Evolutionary conservation across 345 rosid genomes (phyloP), one percentile per base, ranked within the genome.

Genomic region (Gossypium anomalum): DNA sequence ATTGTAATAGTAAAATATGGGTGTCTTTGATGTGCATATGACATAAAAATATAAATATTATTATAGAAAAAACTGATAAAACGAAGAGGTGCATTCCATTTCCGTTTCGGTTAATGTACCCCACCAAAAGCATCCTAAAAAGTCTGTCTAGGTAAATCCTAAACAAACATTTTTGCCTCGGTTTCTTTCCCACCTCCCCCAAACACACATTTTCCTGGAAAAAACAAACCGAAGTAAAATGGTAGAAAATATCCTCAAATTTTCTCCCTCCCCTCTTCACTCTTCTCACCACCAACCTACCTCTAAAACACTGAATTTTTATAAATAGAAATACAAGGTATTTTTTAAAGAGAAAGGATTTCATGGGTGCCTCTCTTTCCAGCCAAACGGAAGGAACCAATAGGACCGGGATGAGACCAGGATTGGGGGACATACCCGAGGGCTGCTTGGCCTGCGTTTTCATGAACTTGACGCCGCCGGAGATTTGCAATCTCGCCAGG

Each of bases 401-500:
- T 78, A 90, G 85, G 60, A 84, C 74, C 52, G 81, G 78, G 27
- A 52, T 60, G 55, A 83, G 94, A 73, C 93, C 97, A 4, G 86
- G 93, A 3, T 84, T 94, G 2, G 97, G 97, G 1, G 98, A 94
- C 83, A 94, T 92, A 78, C 97, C 98, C 51, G 97, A 94, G 84
- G 86, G 89, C 82, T 94, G 97, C 76, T 94, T 92, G 63, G 98
- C 98, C 14, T 86, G 90, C 75, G 98, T 94, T 14, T 92, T 90
- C 72, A 79, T 86, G 67, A 79, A 92, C 83, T 81, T 94, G 76
- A 89, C 91, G 4, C 97, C 98, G 58, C 97, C 97, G 79, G 98
- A 94, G 90, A 94, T 94, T 85, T 94, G 98, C 83, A 94, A 94
- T 77, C 86, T 94, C 13, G 98, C 98, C 17, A 82, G 97, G 67